phyloP scores from a whole-genome alignment of 73 alveolate genomes.

The Stentor coeruleus region DNA sequence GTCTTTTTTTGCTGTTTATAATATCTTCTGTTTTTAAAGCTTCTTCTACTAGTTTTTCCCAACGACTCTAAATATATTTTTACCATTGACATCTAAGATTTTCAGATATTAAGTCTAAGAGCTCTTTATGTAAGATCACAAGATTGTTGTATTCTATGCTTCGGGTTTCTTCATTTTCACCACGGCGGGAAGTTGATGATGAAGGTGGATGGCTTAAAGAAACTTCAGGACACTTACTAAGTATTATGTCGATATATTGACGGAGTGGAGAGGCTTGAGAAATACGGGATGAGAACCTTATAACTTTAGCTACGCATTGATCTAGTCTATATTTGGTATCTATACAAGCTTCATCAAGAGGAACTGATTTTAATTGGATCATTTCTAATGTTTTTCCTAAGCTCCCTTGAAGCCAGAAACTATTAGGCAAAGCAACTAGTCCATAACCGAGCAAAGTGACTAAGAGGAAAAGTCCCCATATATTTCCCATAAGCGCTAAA shows the following conservation, averaged over 20 bases:
- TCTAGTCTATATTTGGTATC: slow-evolving; percentile 13
- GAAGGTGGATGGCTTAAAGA: neutral
- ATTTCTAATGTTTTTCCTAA: neutral
- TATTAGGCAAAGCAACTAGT: slow-evolving; percentile 24
- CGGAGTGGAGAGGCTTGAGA: neutral
- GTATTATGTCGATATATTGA: slow-evolving; percentile 16
- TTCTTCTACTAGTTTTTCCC: slow-evolving; percentile 12
- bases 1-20: neutral
- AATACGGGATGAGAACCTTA: neutral
- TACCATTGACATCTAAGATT: neutral
- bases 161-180: neutral
- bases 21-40: slow-evolving; percentile 14
- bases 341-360: neutral
- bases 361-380: neutral
- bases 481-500: neutral
- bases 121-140: slow-evolving; percentile 18
- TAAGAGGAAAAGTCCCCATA: neutral
- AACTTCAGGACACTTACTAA: slow-evolving; percentile 16
- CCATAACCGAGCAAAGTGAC: slow-evolving; percentile 24
- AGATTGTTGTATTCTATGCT: neutral
- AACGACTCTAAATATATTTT: slow-evolving; percentile 3
- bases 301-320: neutral
- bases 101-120: neutral
- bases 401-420: neutral
- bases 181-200: neutral